These are phyloP conservation scores for Talaromyces sp. DNA, from an alignment of 2,329 filamentous ascomycete genomes.

Conservation along the genomic window DNA sequence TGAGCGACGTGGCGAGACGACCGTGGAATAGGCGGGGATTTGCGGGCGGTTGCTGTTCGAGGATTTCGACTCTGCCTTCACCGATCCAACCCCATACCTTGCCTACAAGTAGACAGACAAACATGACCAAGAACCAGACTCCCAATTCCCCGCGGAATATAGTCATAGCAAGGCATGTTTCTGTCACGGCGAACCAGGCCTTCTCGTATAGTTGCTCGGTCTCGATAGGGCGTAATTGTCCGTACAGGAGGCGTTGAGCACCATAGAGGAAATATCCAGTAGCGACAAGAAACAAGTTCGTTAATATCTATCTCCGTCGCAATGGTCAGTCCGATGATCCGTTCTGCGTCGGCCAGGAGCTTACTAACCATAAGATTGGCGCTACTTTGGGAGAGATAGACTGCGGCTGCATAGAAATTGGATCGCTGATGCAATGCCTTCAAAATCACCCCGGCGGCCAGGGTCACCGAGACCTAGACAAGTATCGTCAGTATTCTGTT, in stretches of 20 bases:
- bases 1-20: constrained; percentile 72
- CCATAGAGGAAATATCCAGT: constrained; percentile 79
- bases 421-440: constrained; percentile 92
- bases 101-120: constrained; percentile 83
- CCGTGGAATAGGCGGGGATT: constrained; percentile 87
- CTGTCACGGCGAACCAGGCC: constrained; percentile 96
- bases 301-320: constrained; percentile 62
- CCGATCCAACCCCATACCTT: constrained; percentile 99
- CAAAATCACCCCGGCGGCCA: constrained; percentile 78
- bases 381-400: constrained; percentile 95
- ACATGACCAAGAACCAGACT: constrained; percentile 94
- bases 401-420: constrained; percentile 97
- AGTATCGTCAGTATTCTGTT: constrained; percentile 16
- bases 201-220: constrained; percentile 96
- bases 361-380: constrained; percentile 78
- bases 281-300: constrained; percentile 81
- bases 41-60: constrained; percentile 90
- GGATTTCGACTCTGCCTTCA: constrained; percentile 85
- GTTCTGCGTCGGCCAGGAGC: neutral
- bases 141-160: constrained; percentile 95
- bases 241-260: constrained; percentile 86
- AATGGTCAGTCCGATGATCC: neutral
- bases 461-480: constrained; percentile 71
- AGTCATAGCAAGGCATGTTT: constrained; percentile 96
- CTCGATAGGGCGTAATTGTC: constrained; percentile 85